phyloP scores from a whole-genome alignment of 73 alveolate genomes.

The Paramecium octaurelia region DNA sequence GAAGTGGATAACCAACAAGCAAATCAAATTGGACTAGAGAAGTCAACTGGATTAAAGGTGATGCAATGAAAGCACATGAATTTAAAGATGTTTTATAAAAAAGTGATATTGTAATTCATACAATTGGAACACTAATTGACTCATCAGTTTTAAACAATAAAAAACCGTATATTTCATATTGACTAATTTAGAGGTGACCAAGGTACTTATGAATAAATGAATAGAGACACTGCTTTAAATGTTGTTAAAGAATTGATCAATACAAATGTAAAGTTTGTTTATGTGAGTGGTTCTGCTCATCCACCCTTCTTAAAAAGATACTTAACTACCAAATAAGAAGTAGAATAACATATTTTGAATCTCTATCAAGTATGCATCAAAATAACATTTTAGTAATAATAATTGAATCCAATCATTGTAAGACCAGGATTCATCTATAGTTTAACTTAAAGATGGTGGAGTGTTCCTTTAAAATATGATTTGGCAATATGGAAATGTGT shows the following conservation, averaged over 20 bases:
- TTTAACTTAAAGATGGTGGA: slow-evolving; percentile 58
- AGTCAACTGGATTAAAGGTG: slow-evolving; percentile 25
- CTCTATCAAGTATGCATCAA: neutral
- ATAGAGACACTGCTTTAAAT: slow-evolving; percentile 27
- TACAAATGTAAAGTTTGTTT: slow-evolving; percentile 31
- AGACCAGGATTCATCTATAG: slow-evolving; percentile 61
- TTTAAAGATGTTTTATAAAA: neutral
- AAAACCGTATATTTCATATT: neutral
- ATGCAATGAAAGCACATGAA: slow-evolving; percentile 26
- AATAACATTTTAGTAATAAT: neutral
- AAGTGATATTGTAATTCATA: slow-evolving; percentile 19
- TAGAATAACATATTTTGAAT: slow-evolving; percentile 40
- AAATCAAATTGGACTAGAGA: slow-evolving; percentile 2
- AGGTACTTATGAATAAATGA: slow-evolving; percentile 51
- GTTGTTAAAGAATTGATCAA: neutral
- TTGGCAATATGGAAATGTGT: slow-evolving; percentile 23
- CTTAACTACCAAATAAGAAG: slow-evolving; percentile 59
- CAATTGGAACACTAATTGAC: slow-evolving; percentile 37
- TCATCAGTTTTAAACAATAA: neutral
- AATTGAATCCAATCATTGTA: slow-evolving; percentile 3
- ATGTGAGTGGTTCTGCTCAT: slow-evolving; percentile 55
- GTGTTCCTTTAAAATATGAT: slow-evolving; percentile 23
- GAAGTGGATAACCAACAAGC: slow-evolving; percentile 12
- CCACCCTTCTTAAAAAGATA: slow-evolving; percentile 57
- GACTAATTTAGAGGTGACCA: neutral